Base-by-base conservation (phyloP, 305 asterid genomes). In the Plantago lanceolata region DNA sequence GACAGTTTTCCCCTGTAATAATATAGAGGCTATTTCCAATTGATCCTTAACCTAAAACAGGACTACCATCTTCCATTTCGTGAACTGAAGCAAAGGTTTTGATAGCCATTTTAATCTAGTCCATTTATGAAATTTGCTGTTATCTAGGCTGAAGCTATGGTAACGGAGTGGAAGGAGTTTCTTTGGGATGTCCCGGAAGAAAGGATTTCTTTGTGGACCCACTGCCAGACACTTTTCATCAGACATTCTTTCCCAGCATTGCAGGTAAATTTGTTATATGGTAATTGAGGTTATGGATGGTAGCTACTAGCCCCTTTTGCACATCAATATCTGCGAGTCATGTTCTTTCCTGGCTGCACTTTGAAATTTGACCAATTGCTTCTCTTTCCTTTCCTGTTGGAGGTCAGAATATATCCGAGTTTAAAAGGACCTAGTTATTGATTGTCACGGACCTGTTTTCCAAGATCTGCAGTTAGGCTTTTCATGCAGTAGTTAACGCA, bases 151-250 rank as follows among this genome's bases (percentile, higher is more conserved):
- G 99, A 90, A 78, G 91, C 97, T 79, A 87, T 93, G 97, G 97
- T 93, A 59, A 79, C 96, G 21, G 99, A 93, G 71, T 93, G 97
- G 95, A 93, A 88, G 78, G 96, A 93, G 81, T 93, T 85, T 73
- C 96, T 93, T 60, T 90, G 96, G 99, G 96, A 93, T 80, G 95
- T 93, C 74, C 92, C 93, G 49, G 99, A 90, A 78, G 99, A 93
- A 85, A 87, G 99, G 78, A 85, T 67, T 77, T 95, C 95, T 80
- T 77, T 93, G 66, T 93, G 97, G 99, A 84, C 83, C 81, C 99
- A 93, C 72, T 93, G 99, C 82, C 99, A 90, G 79, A 83, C 93
- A 50, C 96, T 93, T 61, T 93, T 93, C 74, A 77, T 86, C 67
- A 82, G 90, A 88, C 70, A 84, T 81, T 82, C 95, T 57, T 93